phyloP scores from a whole-genome alignment of 345 rosid species.

The Limnanthes douglasii region DNA sequence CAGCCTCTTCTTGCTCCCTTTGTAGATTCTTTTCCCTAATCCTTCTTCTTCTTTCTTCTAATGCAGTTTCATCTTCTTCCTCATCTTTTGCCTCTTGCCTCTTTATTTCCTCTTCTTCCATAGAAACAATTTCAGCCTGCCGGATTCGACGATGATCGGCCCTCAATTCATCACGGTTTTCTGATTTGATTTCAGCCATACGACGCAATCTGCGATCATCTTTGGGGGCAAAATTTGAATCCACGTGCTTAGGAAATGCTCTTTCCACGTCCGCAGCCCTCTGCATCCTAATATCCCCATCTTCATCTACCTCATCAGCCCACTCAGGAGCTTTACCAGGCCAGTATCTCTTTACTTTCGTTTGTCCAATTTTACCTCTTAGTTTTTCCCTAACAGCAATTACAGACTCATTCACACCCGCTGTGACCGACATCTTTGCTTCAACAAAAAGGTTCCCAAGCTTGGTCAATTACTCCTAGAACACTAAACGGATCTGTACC shows the following conservation, averaged over 20 bases:
- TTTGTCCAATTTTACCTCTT: constrained; percentile 52
- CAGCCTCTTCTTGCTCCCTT: constrained; percentile 40
- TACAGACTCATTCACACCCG: constrained; percentile 48
- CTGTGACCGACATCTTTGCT: constrained; percentile 50
- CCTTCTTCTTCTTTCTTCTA: constrained; percentile 42
- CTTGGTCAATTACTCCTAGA: no score
- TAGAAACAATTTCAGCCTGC: constrained; percentile 53
- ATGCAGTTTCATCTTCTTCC: constrained; percentile 55
- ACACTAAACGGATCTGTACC: no score
- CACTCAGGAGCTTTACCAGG: constrained; percentile 69
- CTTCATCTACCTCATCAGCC: constrained; percentile 57
- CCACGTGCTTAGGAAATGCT: constrained; percentile 34
- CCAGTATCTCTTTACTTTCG: constrained; percentile 66
- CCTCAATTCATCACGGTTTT: constrained; percentile 53
- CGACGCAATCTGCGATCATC: constrained; percentile 67
- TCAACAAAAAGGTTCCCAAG: no score
- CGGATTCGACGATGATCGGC: constrained; percentile 53
- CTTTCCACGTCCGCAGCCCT: constrained; percentile 33
- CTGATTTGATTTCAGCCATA: constrained; percentile 37
- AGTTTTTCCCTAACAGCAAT: constrained; percentile 59
- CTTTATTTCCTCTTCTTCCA: constrained; percentile 36
- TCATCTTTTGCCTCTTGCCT: constrained; percentile 25
- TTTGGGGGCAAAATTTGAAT: constrained; percentile 17
- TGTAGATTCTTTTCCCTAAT: constrained; percentile 36
- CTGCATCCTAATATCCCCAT: constrained; percentile 39